Evolutionary conservation across 495 filamentous ascomycete genomes (phyloP), one percentile per base, ranked within the genome.

Genomic region (Filosporella fistucella): DNA sequence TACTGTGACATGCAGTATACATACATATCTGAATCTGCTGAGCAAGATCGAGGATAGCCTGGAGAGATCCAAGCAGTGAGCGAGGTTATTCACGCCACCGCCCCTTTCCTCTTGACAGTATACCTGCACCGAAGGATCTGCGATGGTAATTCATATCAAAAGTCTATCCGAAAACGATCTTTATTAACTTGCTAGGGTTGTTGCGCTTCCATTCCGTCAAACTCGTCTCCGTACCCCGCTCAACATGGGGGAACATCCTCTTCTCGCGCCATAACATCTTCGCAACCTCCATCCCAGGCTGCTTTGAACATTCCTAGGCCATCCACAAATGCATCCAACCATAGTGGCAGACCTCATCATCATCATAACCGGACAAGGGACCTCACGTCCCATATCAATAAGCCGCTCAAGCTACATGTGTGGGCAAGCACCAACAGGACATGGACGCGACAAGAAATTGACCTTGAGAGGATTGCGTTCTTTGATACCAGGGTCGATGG

Each of bases 401-500:
- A 22, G 30, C 56, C 52, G 14, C 49, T 60, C 2, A 51, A 44
- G 25, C 67, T 71, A 37, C 72, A 74, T 41, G 72, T 75, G 55
- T 80, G 76, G 76, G 61, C 58, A 10, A 67, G 72, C 44, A 42
- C 29, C n/a, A 11, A 35, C 13, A 60, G 62, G 11, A 40, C 49
- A 0, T 80, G 75, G 75, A 74, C 74, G 0, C 65, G 63, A 0
- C 38, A 56, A 12, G 55, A 68, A 4, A 40, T 80, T 11, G 63
- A 69, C 20, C 63, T 62, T 17, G 72, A 80, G 51, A 64, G 76
- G 28, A 61, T 63, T 20, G 87, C 87, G 47, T 93, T 89, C 67
- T 93, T 88, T 54, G 85, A 90, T 45, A 97, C 91, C 2, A 69
- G 87, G 25, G 86, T 93, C 3, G 84, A 84, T 4, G 89, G 89